These are phyloP conservation scores for Zoysia japonica DNA, from an alignment of 176 grass and related monocot species.

Conservation along the genomic window DNA sequence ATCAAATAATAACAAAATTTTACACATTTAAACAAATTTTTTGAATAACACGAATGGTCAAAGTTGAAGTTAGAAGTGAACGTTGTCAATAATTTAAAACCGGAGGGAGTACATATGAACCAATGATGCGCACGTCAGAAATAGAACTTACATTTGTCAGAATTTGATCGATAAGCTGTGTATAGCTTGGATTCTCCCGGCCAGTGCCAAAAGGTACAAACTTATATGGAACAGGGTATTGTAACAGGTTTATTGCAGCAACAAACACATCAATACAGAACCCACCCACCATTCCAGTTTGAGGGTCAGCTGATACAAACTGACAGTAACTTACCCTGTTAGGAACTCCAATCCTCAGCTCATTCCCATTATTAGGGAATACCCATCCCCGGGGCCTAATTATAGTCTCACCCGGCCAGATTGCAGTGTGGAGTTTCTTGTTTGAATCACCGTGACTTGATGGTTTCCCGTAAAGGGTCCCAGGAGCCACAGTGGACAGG, in stretches of 20 bases:
- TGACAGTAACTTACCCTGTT: constrained; percentile 66
- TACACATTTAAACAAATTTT: too few species aligned
- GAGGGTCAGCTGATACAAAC: constrained; percentile 49
- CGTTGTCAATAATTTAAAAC: too few species aligned
- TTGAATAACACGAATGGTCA: too few species aligned
- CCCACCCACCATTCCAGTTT: constrained; percentile 50
- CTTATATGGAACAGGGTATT: constrained; percentile 70
- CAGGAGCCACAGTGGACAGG: constrained; percentile 63
- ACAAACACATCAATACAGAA: constrained; percentile 91
- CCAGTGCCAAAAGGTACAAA: constrained; percentile 67
- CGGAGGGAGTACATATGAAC: background rate
- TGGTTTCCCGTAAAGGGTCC: constrained; percentile 63
- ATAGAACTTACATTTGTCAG: constrained; percentile 59
- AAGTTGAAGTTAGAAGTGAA: too few species aligned
- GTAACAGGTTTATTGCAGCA: constrained; percentile 74
- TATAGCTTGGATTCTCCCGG: constrained; percentile 69
- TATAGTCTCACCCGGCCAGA: constrained; percentile 77
- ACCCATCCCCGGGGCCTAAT: constrained; percentile 77
- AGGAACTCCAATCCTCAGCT: constrained; percentile 77
- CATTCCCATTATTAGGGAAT: constrained; percentile 76
- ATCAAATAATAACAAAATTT: too few species aligned
- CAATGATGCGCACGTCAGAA: constrained; percentile 31
- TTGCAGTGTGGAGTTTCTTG: constrained; percentile 44
- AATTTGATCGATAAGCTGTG: constrained; percentile 46
- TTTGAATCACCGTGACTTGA: constrained; percentile 43